A percentile compares a stretch with the other conserved stretches of the same genome.
These are phyloP conservation scores for Lactarius sanguifluus DNA, from an alignment of 768 basidiomycete species.

Conservation along the genomic window DNA sequence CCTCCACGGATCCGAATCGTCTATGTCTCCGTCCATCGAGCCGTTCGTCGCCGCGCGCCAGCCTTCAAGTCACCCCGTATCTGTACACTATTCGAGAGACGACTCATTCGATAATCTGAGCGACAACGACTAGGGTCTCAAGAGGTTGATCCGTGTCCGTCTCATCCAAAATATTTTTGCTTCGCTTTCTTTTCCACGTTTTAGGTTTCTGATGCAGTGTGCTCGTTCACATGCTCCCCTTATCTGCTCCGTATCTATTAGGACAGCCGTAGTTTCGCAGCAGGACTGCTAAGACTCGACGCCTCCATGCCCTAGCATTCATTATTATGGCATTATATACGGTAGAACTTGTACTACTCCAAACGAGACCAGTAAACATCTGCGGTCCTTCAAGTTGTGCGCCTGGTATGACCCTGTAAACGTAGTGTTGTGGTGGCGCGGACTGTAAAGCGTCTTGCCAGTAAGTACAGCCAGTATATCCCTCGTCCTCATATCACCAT, in stretches of 20 bases:
- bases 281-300: neutral
- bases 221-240: neutral
- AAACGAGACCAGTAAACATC: neutral
- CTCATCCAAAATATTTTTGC: neutral
- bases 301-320: neutral
- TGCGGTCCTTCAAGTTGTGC: neutral
- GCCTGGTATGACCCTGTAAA: neutral
- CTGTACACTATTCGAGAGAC: conserved; percentile 4
- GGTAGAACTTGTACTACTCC: neutral
- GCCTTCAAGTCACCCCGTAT: conserved; percentile 7
- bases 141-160: neutral
- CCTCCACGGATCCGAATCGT: neutral
- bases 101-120: neutral
- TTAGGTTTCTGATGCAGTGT: neutral
- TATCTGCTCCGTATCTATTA: neutral
- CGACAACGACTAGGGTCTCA: conserved; percentile 2
- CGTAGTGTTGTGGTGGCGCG: neutral
- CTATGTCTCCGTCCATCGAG: conserved; percentile 2
- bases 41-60: conserved; percentile 17
- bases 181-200: neutral
- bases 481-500: no score
- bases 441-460: no score
- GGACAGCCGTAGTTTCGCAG: neutral
- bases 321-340: no score
- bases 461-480: neutral